Base-by-base conservation (phyloP, 805 yeast species). In the Candida broadrunensis region DNA sequence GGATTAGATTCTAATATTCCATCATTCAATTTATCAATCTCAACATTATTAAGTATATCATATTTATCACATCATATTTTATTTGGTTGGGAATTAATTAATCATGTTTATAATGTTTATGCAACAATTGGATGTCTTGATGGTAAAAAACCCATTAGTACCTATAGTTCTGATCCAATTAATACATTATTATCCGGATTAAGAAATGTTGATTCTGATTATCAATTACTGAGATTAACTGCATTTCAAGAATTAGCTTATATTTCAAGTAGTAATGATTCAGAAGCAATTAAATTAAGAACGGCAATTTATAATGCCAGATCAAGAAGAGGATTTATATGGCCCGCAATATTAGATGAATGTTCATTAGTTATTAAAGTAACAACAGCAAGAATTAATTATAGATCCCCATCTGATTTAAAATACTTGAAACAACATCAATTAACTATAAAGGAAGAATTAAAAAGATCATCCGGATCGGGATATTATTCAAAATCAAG, bases 171-270 rank as follows among this genome's bases (percentile, higher is more conserved):
- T 0, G 80, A 78, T 37, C 89, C 88, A 6, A 65, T 81, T 36
- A 77, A 74, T 38, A 81, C 89, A 1, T 61, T 85, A 29, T 56
- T 85, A 11, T 70, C 81, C 3, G 91, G 91, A 0, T 67, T 85
- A 45, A 72, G 73, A 37, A 81, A 81, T 26, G 75, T 77, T 1
- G 65, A 60, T 12, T 60, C 66, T 0, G 46, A 47, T 3, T 41
- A 56, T 36, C 60, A 57, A 39, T 51, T 68, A 36, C 48, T 58
- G 37, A 74, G 80, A 44, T 55, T 80, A 43, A 80, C 88, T 1
- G 89, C 91, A 2, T 84, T 79, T 61, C 91, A 85, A 60, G 93
- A 85, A 54, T 65, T 85, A 39, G 84, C 87, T 1, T 81, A 75
- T 50, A 66, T 85, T 35, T 66, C 89, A 6, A 75, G 80, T 1